Conservation (phyloP, 2,329 filamentous ascomycete genomes). For the Huntiella savannae region DNA sequence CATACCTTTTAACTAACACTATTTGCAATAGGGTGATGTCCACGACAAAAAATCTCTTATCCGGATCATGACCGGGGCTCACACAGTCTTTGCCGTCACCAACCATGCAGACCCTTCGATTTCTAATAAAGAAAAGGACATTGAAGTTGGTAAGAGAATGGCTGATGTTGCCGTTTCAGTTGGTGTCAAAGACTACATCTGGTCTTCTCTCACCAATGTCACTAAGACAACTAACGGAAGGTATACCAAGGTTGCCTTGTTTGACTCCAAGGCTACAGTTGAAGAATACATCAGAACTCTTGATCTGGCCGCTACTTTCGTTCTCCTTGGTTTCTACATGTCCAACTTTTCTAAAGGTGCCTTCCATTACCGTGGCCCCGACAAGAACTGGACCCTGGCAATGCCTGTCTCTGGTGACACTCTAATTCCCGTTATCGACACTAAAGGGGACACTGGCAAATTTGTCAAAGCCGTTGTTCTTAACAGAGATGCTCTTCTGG, state of each 20-base stretch:
- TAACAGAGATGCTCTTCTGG: conserved; percentile 14
- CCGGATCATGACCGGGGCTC: conserved; percentile 22
- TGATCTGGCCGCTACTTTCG: conserved; percentile 31
- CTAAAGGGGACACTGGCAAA: conserved; percentile 22
- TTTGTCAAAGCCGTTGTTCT: conserved; percentile 18
- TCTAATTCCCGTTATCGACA: conserved; percentile 22
- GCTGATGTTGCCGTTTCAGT: conserved; percentile 25
- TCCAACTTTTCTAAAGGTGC: conserved; percentile 23
- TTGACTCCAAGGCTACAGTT: conserved; percentile 37
- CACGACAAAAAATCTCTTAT: conserved; percentile 22
- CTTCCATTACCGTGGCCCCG: conserved; percentile 15
- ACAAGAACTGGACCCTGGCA: conserved; percentile 16
- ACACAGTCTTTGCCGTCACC: conserved; percentile 25
- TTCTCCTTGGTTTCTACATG: conserved; percentile 35
- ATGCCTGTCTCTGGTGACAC: conserved; percentile 17
- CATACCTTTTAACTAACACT: not conserved
- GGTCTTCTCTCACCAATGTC: conserved; percentile 25
- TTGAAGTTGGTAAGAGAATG: conserved; percentile 26
- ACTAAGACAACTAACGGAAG: conserved; percentile 20
- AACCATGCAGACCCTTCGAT: conserved; percentile 16
- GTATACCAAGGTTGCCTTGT: conserved; percentile 26
- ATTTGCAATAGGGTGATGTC: conserved; percentile 3
- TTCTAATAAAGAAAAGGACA: conserved; percentile 21
- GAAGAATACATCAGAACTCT: conserved; percentile 35
- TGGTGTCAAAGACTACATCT: conserved; percentile 27